phyloP scores from a whole-genome alignment of 2,329 filamentous ascomycete species.

The Penicillium sp. region DNA sequence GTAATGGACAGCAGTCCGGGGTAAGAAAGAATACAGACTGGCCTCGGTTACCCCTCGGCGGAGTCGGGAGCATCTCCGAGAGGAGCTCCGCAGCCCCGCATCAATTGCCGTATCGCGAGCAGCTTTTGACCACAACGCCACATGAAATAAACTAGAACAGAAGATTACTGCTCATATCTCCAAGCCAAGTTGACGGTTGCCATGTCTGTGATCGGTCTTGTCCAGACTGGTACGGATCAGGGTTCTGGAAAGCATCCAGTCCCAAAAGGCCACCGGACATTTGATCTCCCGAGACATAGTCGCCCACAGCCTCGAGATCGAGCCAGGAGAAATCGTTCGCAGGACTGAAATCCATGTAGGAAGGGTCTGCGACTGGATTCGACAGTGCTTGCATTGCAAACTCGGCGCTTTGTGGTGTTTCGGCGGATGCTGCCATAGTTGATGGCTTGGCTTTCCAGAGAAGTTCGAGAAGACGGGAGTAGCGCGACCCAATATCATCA shows the following conservation, averaged over 20 bases:
- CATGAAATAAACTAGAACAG: slow-evolving; percentile 27
- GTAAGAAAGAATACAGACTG: slow-evolving; percentile 4
- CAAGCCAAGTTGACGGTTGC: slow-evolving; percentile 42
- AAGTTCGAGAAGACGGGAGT: slow-evolving; percentile 60
- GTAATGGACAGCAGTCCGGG: not conserved
- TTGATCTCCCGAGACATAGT: slow-evolving; percentile 54
- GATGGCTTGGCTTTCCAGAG: slow-evolving; percentile 55
- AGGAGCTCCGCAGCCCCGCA: slow-evolving; percentile 25
- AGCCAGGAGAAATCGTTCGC: slow-evolving; percentile 63
- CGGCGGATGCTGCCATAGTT: slow-evolving; percentile 24
- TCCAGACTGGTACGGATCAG: slow-evolving; percentile 30
- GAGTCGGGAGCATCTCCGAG: slow-evolving; percentile 28
- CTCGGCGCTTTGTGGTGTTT: slow-evolving; percentile 33
- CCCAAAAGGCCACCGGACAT: slow-evolving; percentile 38
- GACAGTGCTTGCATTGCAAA: slow-evolving; percentile 32
- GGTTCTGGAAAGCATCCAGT: slow-evolving; percentile 36
- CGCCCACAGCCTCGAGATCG: slow-evolving; percentile 60
- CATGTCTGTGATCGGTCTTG: slow-evolving; percentile 36
- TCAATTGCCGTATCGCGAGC: slow-evolving; percentile 16
- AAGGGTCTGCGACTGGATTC: slow-evolving; percentile 37
- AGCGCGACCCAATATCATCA: slow-evolving; percentile 62
- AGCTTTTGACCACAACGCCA: slow-evolving; percentile 6
- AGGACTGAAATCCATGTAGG: slow-evolving; percentile 44
- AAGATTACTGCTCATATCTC: slow-evolving; percentile 41
- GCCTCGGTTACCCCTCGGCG: slow-evolving; percentile 20